These are phyloP conservation scores for Nicotiana otophora DNA, from an alignment of 257 asterid species.

Conservation along the genomic window DNA sequence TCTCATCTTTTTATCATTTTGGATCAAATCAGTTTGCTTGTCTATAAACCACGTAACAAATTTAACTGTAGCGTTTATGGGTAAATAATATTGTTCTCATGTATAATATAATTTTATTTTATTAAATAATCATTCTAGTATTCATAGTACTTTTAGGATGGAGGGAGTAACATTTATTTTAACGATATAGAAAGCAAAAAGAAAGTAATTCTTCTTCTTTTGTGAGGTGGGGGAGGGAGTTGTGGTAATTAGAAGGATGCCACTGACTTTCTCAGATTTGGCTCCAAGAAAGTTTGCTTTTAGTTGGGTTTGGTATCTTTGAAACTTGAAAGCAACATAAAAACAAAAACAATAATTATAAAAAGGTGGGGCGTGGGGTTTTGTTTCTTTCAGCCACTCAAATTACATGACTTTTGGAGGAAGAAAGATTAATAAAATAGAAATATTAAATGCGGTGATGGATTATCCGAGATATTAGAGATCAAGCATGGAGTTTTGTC, in stretches of 20 bases:
- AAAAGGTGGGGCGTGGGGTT: background rate
- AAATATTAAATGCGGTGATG: background rate
- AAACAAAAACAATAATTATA: background rate
- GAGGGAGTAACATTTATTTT: background rate
- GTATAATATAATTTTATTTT: background rate
- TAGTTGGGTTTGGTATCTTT: slow-evolving; percentile 2
- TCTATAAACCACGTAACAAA: too few species aligned
- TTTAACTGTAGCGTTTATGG: too few species aligned
- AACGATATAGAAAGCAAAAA: background rate
- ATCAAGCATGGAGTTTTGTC: background rate
- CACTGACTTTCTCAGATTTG: background rate
- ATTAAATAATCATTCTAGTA: background rate
- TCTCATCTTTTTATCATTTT: too few species aligned
- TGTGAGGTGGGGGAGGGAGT: background rate
- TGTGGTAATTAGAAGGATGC: background rate
- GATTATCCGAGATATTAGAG: background rate
- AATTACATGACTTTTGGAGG: background rate
- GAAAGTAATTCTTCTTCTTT: background rate
- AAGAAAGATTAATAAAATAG: background rate
- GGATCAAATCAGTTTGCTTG: too few species aligned
- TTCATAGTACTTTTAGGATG: background rate
- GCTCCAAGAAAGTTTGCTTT: background rate
- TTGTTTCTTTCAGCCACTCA: background rate
- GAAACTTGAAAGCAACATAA: background rate
- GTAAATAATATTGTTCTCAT: too few species aligned